A percentile compares a stretch with the other conserved stretches of the same genome.
Conservation (phyloP, 192 early-diverging fungal species). For the Entrophospora sp. region DNA sequence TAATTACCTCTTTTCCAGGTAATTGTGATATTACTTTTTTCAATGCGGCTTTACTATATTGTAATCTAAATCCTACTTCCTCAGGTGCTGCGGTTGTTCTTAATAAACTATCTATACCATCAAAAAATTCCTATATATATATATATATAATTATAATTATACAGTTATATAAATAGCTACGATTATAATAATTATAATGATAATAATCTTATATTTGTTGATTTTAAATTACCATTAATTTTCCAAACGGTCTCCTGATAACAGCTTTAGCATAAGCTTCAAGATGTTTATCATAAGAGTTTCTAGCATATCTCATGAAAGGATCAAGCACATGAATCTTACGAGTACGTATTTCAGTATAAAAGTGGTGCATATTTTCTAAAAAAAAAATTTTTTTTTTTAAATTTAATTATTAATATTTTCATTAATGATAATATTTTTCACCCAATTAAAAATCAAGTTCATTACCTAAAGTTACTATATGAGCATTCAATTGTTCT, state of each 20-base stretch:
- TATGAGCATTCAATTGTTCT: constrained; percentile 82
- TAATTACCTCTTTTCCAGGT: constrained; percentile 69
- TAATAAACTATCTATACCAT: constrained; percentile 82
- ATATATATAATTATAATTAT: not conserved
- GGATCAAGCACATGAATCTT: constrained; percentile 65
- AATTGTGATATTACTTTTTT: constrained; percentile 80
- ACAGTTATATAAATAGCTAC: not conserved
- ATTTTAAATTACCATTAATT: constrained; percentile 72
- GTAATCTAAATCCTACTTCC: constrained; percentile 73
- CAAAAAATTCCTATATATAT: constrained; percentile 81
- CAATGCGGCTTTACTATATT: constrained; percentile 74
- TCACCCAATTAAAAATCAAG: too few relatives aligned
- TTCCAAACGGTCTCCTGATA: constrained; percentile 78
- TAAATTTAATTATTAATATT: too few relatives aligned
- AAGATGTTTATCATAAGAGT: constrained; percentile 69
- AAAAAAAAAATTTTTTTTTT: constrained; percentile 22
- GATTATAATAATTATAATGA: not conserved
- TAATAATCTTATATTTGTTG: not conserved
- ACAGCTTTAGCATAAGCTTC: constrained; percentile 84
- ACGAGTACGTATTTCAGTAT: constrained; percentile 65
- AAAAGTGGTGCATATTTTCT: constrained; percentile 96
- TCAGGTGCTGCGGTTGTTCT: constrained; percentile 64
- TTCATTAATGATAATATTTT: too few relatives aligned
- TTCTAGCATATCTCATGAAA: constrained; percentile 78
- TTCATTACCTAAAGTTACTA: constrained; percentile 58